Conservation (phyloP, 2,329 filamentous ascomycete genomes). For the Nemania diffusa region DNA sequence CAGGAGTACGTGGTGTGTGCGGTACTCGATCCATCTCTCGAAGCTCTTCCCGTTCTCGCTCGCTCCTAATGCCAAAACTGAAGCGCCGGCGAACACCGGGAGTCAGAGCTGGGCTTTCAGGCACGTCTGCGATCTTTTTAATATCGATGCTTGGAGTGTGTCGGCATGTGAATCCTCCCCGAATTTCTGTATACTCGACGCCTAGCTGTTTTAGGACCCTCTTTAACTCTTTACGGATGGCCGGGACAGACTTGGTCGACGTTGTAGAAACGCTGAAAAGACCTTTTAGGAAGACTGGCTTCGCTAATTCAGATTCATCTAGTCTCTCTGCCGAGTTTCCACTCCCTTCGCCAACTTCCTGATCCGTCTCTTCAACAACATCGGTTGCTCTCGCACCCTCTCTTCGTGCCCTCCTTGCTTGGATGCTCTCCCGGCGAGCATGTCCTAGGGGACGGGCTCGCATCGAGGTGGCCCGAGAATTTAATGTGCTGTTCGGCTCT, state of each 20-base stretch:
- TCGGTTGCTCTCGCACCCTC: constrained; percentile 79
- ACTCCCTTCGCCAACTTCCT: constrained; percentile 74
- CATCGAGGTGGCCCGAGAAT: constrained; percentile 70
- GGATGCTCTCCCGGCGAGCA: constrained; percentile 89
- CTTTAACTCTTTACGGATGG: constrained; percentile 90
- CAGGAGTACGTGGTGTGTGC: constrained; percentile 59
- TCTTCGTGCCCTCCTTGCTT: constrained; percentile 79
- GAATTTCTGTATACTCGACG: constrained; percentile 92
- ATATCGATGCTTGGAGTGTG: constrained; percentile 91
- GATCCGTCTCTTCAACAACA: constrained; percentile 90
- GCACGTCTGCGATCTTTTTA: constrained; percentile 74
- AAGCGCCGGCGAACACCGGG: constrained; percentile 79
- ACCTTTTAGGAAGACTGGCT: constrained; percentile 95
- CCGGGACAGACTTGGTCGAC: constrained; percentile 85
- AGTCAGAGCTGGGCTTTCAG: constrained; percentile 66
- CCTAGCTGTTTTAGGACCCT: constrained; percentile 87
- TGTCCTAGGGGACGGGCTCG: constrained; percentile 91
- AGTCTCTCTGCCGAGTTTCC: constrained; percentile 70
- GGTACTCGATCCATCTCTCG: constrained; percentile 67
- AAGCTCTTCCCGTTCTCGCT: constrained; percentile 77
- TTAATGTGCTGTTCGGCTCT: constrained; percentile 62
- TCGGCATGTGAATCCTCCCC: constrained; percentile 89
- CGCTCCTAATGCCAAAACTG: constrained; percentile 78
- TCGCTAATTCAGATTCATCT: constrained; percentile 80
- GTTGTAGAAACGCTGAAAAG: constrained; percentile 98